Conservation (phyloP, 768 basidiomycete species). For the Sarcodon sp. region DNA sequence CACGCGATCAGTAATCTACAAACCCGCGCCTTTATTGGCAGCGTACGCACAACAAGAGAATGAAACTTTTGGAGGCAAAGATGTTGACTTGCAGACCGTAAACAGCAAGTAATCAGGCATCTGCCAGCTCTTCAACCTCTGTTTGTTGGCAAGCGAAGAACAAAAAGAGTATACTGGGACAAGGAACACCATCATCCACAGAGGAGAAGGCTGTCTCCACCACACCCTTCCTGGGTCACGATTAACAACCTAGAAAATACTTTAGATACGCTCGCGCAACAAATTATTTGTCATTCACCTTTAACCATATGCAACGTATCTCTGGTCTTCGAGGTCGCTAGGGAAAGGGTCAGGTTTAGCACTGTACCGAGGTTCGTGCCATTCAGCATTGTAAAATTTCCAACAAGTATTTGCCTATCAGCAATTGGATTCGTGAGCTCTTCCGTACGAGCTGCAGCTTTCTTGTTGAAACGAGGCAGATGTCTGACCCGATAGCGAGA, state of each 20-base stretch:
- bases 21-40: constrained; percentile 51
- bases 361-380: constrained; percentile 3
- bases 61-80: constrained; percentile 16
- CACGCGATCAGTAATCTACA: constrained; percentile 49
- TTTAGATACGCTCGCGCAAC: not conserved
- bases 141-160: constrained; percentile 67
- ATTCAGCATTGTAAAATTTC: constrained; percentile 18
- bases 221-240: constrained; percentile 66
- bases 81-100: not conserved
- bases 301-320: constrained; percentile 12
- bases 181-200: constrained; percentile 68
- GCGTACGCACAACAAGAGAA: constrained; percentile 69
- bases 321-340: not conserved
- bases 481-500: constrained; percentile 71
- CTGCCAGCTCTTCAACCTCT: constrained; percentile 57
- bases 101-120: constrained; percentile 24
- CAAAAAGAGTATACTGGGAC: constrained; percentile 68
- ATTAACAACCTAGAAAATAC: constrained; percentile 46
- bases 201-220: constrained; percentile 68
- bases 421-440: constrained; percentile 12
- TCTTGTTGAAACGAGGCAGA: constrained; percentile 56
- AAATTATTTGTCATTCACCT: constrained; percentile 8
- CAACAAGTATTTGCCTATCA: constrained; percentile 10
- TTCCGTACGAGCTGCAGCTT: constrained; percentile 17
- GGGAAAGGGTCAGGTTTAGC: not conserved